Evolutionary conservation across 2,329 filamentous ascomycete genomes (phyloP).

Genomic region (Fusarium lyarnte): DNA sequence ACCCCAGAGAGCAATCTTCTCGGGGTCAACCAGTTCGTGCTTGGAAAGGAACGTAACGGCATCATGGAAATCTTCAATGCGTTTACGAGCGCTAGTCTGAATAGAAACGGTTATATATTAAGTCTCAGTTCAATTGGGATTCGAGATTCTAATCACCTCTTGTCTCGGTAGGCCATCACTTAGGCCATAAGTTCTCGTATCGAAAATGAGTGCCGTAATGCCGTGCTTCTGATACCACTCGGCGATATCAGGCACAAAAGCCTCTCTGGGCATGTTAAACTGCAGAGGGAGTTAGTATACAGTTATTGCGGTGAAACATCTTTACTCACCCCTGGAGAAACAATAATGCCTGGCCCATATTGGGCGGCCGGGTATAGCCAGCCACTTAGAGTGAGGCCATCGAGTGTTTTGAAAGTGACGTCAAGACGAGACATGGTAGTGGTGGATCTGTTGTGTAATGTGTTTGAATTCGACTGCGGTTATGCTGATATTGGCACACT

Average conservation of each 20-base stretch:
- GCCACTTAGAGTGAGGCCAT: background rate
- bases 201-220: background rate
- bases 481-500: background rate
- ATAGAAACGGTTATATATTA: fast-evolving
- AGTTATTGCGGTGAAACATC: fast-evolving
- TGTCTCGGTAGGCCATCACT: background rate
- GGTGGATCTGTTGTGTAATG: background rate
- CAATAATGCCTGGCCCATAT: background rate
- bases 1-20: background rate
- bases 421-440: background rate
- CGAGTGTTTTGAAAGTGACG: background rate
- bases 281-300: background rate
- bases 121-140: fast-evolving
- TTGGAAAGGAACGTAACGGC: background rate
- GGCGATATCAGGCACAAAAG: background rate
- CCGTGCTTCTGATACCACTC: background rate
- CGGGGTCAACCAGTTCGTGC: background rate
- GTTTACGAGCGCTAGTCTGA: background rate
- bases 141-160: background rate
- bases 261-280: background rate
- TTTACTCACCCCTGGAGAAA: background rate
- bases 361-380: background rate
- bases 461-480: background rate
- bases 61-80: background rate
- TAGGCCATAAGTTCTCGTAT: background rate